phyloP scores from a whole-genome alignment of 176 grass and related monocot species.

The Otatea glauca region DNA sequence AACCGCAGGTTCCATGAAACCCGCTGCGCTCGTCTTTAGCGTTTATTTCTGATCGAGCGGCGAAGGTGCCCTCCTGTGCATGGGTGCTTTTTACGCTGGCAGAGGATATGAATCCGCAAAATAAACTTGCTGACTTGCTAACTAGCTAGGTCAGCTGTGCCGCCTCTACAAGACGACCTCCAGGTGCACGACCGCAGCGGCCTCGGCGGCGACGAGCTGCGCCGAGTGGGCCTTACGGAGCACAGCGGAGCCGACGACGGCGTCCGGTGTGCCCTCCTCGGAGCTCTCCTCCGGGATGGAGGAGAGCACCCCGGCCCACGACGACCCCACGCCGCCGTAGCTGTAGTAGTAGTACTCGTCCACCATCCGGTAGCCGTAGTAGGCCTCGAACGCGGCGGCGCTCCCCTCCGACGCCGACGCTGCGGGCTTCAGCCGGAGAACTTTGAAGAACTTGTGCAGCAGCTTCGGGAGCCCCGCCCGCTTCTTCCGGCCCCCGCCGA shows the following conservation, averaged over 20 bases:
- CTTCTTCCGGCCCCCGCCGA: conserved; percentile 31
- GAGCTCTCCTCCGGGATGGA: conserved; percentile 57
- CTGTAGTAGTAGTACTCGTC: conserved; percentile 57
- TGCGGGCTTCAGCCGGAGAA: conserved; percentile 43
- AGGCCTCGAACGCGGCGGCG: conserved; percentile 20
- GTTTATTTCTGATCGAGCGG: conserved; percentile 11
- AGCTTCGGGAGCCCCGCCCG: conserved; percentile 54
- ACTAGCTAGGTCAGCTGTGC: background rate
- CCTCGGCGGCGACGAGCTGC: conserved; percentile 34
- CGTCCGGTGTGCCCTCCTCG: conserved; percentile 40
- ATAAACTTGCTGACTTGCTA: background rate
- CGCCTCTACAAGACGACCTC: conserved; percentile 31
- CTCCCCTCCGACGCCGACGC: background rate
- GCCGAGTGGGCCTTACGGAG: conserved; percentile 43
- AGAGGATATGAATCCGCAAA: background rate
- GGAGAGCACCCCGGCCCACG: conserved; percentile 54
- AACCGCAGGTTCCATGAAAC: too few species aligned
- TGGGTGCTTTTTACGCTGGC: background rate
- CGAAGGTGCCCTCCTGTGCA: background rate
- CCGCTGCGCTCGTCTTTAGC: background rate
- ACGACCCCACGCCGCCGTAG: conserved; percentile 35
- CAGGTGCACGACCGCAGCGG: conserved; percentile 36
- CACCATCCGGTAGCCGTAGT: conserved; percentile 41
- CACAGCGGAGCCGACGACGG: background rate
- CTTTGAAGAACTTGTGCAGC: conserved; percentile 58